Base-by-base conservation (phyloP, 208 protist species). In the Endotrypanum monterogeii region DNA sequence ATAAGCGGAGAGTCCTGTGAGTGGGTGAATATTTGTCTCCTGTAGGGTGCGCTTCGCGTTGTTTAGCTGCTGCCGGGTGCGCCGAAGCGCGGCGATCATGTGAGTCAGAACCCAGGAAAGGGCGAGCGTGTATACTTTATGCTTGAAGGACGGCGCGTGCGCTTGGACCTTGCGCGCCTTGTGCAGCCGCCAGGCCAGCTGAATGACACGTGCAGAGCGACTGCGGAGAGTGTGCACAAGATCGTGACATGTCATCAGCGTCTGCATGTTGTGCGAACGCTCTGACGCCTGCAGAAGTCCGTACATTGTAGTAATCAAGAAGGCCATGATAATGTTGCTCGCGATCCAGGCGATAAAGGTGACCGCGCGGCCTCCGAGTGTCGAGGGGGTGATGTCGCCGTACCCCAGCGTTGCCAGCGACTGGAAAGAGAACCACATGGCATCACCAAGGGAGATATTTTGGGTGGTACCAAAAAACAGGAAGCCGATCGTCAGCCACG, bases 401-500 rank as follows among this genome's bases (percentile, higher is more conserved):
- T 94, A 94, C 32, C 90, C 90, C 28, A 96, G 70, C 35, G 90
- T 94, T 55, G 87, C 72, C 56, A 94, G 71, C 6, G 92, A 86
- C 76, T 94, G 86, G 58, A 94, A 94, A 41, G 82, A 81, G 72
- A 90, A 94, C 89, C 90, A 96, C 39, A 94, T n/a, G 37, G 79
- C 85, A 46, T 94, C 86, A 41, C 65, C 54, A 6, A 93, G 54
- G 48, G 76, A 70, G n/a, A 83, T 56, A 16, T 37, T 46, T 71
- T 92, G 84, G 23, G 90, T 79, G 57, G 90, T 79, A 52, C 87
- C 83, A 37, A 76, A 54, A 75, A 86, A 92, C 63, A 94, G 74
- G 63, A 65, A 83, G 58, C 80, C 78, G 28, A 94, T 68, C 35
- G 79, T 81, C 44, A 91, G 68, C 85, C 90, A 92, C 55, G 71